phyloP scores from a whole-genome alignment of 768 basidiomycete genomes.

The Lentinula guzmanii region DNA sequence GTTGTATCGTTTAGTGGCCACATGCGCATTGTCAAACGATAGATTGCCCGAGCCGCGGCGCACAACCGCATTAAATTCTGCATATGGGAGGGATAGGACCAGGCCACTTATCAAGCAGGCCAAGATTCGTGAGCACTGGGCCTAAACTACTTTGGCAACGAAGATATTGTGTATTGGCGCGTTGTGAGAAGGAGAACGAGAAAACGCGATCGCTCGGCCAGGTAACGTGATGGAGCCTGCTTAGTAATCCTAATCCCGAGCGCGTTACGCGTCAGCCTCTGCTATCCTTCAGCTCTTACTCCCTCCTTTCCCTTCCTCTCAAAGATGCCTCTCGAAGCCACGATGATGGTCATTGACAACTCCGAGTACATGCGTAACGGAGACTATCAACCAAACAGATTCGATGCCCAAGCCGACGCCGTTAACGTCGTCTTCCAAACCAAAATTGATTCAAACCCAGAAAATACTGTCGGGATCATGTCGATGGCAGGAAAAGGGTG shows the following conservation, averaged over 20 bases:
- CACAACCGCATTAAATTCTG: no score
- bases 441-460: slow-evolving; percentile 94
- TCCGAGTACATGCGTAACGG: slow-evolving; percentile 97
- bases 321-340: slow-evolving; percentile 94
- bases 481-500: slow-evolving; percentile 97
- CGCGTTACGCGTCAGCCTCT: slow-evolving; percentile 5
- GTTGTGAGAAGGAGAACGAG: neutral
- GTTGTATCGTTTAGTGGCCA: neutral
- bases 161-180: neutral
- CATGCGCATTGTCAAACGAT: neutral
- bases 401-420: slow-evolving; percentile 88
- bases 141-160: no score
- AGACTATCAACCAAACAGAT: slow-evolving; percentile 82
- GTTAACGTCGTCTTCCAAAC: slow-evolving; percentile 86
- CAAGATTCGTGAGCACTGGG: no score
- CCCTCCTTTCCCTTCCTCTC: slow-evolving; percentile 7
- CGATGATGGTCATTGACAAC: slow-evolving; percentile 97
- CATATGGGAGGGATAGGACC: no score
- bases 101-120: no score
- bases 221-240: neutral
- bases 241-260: neutral
- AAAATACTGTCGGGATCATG: slow-evolving; percentile 97
- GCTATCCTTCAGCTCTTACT: neutral
- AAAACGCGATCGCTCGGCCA: neutral
- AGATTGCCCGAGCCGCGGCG: neutral